Percentiles rank a stretch among this genome's conserved stretches.
Conservation (phyloP, 257 asterid genomes). For the Capsicum chinense region DNA sequence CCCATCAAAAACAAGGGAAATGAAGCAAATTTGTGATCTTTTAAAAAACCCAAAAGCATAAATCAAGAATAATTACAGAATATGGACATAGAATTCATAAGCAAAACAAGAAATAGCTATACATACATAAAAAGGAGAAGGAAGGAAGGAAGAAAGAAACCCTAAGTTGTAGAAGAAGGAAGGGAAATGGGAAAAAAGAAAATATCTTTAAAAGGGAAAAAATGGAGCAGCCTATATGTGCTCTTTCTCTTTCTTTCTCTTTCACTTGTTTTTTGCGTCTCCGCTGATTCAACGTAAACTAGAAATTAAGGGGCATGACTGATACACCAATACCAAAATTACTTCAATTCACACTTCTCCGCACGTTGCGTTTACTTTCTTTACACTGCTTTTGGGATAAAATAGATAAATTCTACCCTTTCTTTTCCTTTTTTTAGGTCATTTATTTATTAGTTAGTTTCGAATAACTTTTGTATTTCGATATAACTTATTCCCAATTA, state of each 20-base stretch:
- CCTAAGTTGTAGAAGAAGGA: slow-evolving; percentile 28
- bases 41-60: background rate
- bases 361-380: background rate
- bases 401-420: background rate
- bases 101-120: background rate
- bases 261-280: slow-evolving; percentile 28
- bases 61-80: background rate
- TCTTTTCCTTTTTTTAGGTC: background rate
- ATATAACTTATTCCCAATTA: too few relatives aligned
- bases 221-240: background rate
- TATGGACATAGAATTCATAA: background rate
- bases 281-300: slow-evolving; percentile 34
- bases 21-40: background rate
- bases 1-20: background rate
- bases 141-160: slow-evolving; percentile 16
- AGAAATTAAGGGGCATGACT: background rate
- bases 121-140: background rate
- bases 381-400: background rate
- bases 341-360: background rate
- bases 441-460: too few relatives aligned
- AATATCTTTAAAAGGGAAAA: background rate
- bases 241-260: background rate
- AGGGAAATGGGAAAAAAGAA: background rate
- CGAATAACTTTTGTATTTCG: too few relatives aligned
- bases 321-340: background rate